Evolutionary conservation across 2,329 filamentous ascomycete genomes (phyloP).

Genomic region (Stagonosporopsis tanaceti): DNA sequence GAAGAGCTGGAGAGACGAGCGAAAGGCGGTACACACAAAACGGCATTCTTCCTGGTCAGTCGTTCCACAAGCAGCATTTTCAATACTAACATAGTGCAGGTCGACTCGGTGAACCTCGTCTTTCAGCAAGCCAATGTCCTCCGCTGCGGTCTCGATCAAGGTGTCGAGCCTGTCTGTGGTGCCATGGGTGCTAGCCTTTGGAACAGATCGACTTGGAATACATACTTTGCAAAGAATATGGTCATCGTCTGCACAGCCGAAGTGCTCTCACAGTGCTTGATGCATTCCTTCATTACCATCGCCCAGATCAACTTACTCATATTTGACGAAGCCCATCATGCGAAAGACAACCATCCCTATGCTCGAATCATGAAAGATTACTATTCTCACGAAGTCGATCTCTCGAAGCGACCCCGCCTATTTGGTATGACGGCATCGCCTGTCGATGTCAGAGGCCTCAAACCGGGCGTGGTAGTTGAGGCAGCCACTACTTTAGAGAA

Average conservation of each 20-base stretch:
- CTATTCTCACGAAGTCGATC: constrained; percentile 65
- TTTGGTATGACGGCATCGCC: constrained; percentile 98
- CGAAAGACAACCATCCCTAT: constrained; percentile 93
- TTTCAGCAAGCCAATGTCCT: constrained; percentile 89
- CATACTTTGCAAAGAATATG: constrained; percentile 71
- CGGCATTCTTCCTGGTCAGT: constrained; percentile 82
- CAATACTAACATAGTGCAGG: constrained; percentile 52
- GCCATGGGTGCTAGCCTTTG: constrained; percentile 69
- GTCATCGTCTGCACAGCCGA: constrained; percentile 93
- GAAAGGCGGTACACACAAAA: constrained; percentile 65
- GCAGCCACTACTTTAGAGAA: constrained; percentile 77
- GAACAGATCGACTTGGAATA: constrained; percentile 67
- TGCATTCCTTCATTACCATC: constrained; percentile 81
- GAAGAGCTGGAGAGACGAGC: constrained; percentile 77
- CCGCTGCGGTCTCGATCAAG: constrained; percentile 78
- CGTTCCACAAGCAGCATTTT: not conserved
- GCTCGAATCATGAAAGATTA: constrained; percentile 88
- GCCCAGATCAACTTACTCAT: constrained; percentile 86
- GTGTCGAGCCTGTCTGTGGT: constrained; percentile 78
- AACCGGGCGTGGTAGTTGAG: constrained; percentile 67
- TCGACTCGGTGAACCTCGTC: constrained; percentile 87
- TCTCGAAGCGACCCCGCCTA: constrained; percentile 71
- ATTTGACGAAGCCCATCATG: constrained; percentile 96
- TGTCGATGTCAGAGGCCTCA: constrained; percentile 73
- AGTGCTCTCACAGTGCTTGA: constrained; percentile 79